Evolutionary conservation across 352 stramenopile species (phyloP).

Genomic region (Aphanomyces stellatus): DNA sequence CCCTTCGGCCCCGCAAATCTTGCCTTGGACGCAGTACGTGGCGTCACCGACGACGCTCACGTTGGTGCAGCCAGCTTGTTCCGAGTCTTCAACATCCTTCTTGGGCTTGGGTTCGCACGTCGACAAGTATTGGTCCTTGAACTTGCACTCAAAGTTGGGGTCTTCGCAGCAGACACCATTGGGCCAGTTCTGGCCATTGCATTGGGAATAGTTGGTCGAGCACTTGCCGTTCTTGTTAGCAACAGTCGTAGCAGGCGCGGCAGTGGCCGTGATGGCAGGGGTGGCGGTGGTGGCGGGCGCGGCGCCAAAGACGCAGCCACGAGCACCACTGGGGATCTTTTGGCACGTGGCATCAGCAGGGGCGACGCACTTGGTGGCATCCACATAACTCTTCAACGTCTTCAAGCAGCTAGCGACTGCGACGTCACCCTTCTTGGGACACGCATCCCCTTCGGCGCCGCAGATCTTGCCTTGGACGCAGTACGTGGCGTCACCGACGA

Average conservation of each 20-base stretch:
- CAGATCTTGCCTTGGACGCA: constrained; percentile 1
- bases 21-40: constrained; percentile 10
- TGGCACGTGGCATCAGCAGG: constrained; percentile 34
- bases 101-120: background rate
- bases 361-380: constrained; percentile 25
- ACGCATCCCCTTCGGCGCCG: background rate
- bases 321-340: constrained; percentile 21
- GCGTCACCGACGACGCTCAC: constrained; percentile 15
- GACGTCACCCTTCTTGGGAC: constrained; percentile 16
- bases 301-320: constrained; percentile 31
- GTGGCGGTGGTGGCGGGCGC: background rate
- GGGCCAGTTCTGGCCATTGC: constrained; percentile 8
- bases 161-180: background rate
- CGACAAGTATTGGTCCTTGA: background rate
- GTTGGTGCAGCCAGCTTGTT: background rate
- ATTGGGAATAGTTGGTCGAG: background rate
- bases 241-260: background rate
- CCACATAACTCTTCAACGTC: constrained; percentile 23
- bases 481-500: constrained; percentile 17
- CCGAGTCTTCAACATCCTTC: background rate
- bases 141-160: constrained; percentile 4
- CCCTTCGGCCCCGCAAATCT: constrained; percentile 5
- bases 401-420: constrained; percentile 25
- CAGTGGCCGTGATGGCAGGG: background rate
- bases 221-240: background rate